Evolutionary conservation across 1,284 basidiomycete species (phyloP).

Genomic region (Cryptococcus jaspeensis): DNA sequence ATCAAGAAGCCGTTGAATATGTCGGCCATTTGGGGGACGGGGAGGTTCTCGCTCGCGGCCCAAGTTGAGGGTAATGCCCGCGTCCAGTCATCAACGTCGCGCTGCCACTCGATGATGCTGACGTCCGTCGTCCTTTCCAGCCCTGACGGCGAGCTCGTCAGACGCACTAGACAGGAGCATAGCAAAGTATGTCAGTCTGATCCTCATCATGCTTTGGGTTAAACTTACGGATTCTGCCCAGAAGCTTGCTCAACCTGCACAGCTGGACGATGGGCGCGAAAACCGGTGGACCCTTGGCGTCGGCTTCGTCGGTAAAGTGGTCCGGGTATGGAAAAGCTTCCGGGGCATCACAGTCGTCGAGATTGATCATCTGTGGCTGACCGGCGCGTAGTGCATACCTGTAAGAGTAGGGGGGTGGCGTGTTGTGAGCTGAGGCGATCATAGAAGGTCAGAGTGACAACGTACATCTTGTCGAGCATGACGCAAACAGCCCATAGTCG

Average conservation of each 20-base stretch:
- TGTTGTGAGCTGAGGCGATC: too few relatives aligned
- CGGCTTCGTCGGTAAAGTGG: constrained; percentile 9
- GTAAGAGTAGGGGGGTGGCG: too few relatives aligned
- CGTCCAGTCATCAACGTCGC: constrained; percentile 19
- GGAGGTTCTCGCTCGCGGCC: constrained; percentile 12
- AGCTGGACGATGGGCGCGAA: constrained; percentile 18
- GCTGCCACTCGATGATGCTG: constrained; percentile 11
- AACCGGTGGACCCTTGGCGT: constrained; percentile 5
- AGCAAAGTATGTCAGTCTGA: neutral
- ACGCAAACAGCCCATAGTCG: constrained; percentile 9
- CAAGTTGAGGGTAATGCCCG: constrained; percentile 14
- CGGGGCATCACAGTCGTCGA: constrained; percentile 21
- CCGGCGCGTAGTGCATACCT: constrained; percentile 13
- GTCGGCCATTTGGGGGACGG: constrained; percentile 9
- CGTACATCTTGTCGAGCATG: constrained; percentile 3
- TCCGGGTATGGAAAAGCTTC: constrained; percentile 16
- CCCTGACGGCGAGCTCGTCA: constrained; percentile 8
- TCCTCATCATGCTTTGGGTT: neutral
- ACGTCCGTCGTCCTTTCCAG: constrained; percentile 15
- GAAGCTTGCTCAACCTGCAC: constrained; percentile 16
- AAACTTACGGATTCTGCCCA: constrained; percentile 19
- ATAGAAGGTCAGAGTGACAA: too few relatives aligned
- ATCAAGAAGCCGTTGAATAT: constrained; percentile 19
- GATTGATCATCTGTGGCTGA: constrained; percentile 13
- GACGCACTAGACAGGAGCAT: neutral